Base-by-base conservation (phyloP, 768 basidiomycete genomes). In the Coprinellus micaceus region DNA sequence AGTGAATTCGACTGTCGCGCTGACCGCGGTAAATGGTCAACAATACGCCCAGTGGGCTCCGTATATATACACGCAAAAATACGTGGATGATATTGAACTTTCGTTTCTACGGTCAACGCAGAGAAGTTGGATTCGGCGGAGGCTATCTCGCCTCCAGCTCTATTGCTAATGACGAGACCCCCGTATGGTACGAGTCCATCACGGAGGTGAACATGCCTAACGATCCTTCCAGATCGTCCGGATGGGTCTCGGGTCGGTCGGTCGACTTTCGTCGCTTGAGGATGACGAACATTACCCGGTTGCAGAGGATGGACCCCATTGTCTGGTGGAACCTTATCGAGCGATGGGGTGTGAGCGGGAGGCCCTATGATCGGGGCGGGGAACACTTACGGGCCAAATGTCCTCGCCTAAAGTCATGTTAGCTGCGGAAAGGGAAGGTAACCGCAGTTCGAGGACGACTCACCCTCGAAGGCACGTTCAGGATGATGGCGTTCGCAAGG, bases 271-370 rank as follows among this genome's bases (percentile, higher is more conserved):
- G 33, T 13, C 49, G 55, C 22, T 44, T 36, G 25, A 56, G 55
- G 48, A 56, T 51, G 17, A 56, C 40, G 29, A 56, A 56, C 55
- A 56, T 56, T 1, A 56, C 55, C 10, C 55, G 4, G 40, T n/a
- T 50, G 48, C 55, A 56, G 11, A 56, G 47, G 22, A 56, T 24
- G 15, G 55, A 50, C 39, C 51, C 48, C n/a, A 51, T 7, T 3
- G 55, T 43, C 3, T 48, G 24, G 29, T 56, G 55, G 25, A 56
- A 11, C 3, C 55, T 39, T 17, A 11, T 21, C 4, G 6, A 43
- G 39, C 21, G 17, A n/a, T 29, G 37, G 39, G 1, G 30, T 19
- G 17, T 21, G 7, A 47, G n/a, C 17, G 7, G 7, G 30, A 13
- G 36, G 7, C 13, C 33, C 33, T 13, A 33, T 33, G 26, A 12